Conservation (phyloP, 1,284 basidiomycete species). For the Veloporphyrellus conicus region DNA sequence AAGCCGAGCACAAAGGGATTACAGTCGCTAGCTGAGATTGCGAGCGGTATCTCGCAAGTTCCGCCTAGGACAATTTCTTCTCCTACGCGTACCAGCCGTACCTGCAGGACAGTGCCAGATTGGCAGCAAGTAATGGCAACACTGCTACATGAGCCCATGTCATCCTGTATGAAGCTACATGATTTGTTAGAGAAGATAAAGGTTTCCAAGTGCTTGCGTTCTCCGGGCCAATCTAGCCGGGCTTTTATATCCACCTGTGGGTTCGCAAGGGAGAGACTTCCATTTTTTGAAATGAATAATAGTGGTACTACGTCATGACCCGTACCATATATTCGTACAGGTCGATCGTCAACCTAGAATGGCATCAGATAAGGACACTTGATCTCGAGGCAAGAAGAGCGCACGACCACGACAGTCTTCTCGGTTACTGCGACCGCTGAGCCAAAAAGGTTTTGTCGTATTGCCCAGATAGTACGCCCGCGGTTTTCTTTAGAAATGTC, state of each 20-base stretch:
- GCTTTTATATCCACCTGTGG: slow-evolving; percentile 41
- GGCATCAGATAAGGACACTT: slow-evolving; percentile 17
- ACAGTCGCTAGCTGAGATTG: not conserved
- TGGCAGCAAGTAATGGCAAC: slow-evolving; percentile 23
- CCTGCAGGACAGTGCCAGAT: slow-evolving; percentile 8
- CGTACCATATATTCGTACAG: slow-evolving; percentile 44
- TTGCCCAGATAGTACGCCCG: slow-evolving; percentile 55
- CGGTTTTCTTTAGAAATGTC: slow-evolving; percentile 40
- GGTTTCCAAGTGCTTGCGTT: slow-evolving; percentile 36
- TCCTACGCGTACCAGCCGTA: slow-evolving; percentile 22
- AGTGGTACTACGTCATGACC: slow-evolving; percentile 40
- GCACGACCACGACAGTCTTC: slow-evolving; percentile 44
- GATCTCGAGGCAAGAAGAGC: slow-evolving; percentile 19
- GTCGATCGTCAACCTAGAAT: slow-evolving; percentile 43
- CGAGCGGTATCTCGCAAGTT: slow-evolving; percentile 23
- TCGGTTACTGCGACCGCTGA: slow-evolving; percentile 36
- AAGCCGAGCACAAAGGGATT: slow-evolving; percentile 11
- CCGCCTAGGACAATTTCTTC: slow-evolving; percentile 18
- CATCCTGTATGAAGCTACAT: slow-evolving; percentile 43
- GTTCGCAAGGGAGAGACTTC: slow-evolving; percentile 45
- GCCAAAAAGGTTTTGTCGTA: slow-evolving; percentile 54
- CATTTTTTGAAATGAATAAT: slow-evolving; percentile 44
- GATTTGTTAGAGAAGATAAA: slow-evolving; percentile 44
- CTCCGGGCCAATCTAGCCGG: slow-evolving; percentile 30
- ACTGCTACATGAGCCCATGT: slow-evolving; percentile 2